Base-by-base conservation (phyloP, 129 eudicot genomes). In the Pittosporum tobira region DNA sequence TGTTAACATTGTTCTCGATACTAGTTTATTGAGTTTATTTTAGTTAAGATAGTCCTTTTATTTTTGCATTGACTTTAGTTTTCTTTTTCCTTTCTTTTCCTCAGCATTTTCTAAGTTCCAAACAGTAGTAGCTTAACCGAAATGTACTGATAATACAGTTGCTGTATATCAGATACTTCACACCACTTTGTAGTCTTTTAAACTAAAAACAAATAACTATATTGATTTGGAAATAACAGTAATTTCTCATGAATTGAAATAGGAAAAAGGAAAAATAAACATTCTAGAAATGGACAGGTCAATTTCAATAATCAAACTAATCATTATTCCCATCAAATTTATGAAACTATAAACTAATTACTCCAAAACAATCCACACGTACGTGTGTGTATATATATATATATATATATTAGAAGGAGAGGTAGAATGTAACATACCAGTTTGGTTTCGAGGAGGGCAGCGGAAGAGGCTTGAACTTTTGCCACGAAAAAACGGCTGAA, bases 391-490 rank as follows among this genome's bases (percentile, higher is more conserved):
- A 28, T 5, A 34, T 6, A 34, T 6, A 34, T 6, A 34, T 34
- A 34, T 34, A 34, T 34, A 34, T 34, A 34, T 34, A 34, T 5
- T n/a, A n/a, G n/a, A 24, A 18, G 54, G 27, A 62, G 59, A 60
- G 45, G 38, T 51, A 48, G 49, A 68, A 54, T 38, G 48, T 15
- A 20, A 24, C 14, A 31, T 68, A 82, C 87, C 55, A 74, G 72
- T 60, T 51, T 52, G 25, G 82, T 59, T 77, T 63, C 76, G 16
- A 72, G 59, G 55, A 49, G 22, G 59, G 73, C 71, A 36, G 77
- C 46, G 31, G 75, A 36, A 40, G 85, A 65, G 27, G 90, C 77
- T 38, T 66, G 71, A 38, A 56, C 21, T 63, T 46, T 69, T 34
- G 59, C 48, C 16, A 73, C 58, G 59, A 68, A 69, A 34, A 52